A percentile compares a stretch with the other conserved stretches of the same genome.
These are phyloP conservation scores for Annulohypoxylon maeteangense DNA, from an alignment of 495 filamentous ascomycete species.

Conservation along the genomic window DNA sequence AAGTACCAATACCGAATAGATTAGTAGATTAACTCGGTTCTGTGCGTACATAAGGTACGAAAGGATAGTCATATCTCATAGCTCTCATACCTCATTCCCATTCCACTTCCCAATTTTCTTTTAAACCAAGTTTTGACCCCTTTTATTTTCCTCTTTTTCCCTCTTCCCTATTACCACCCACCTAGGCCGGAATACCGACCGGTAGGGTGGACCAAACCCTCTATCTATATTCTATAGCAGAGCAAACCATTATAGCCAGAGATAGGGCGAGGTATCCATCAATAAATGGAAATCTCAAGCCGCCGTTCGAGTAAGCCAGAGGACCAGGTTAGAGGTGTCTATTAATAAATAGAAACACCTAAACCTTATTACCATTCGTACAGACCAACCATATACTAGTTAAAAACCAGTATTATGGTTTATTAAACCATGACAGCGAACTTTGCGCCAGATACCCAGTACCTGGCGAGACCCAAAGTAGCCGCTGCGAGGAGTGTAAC, in stretches of 20 bases:
- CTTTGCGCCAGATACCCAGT: conserved; percentile 29
- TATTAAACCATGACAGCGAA: conserved; percentile 34
- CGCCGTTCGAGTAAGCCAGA: neutral
- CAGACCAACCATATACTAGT: conserved; percentile 5
- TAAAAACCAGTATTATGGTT: neutral
- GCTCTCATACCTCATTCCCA: conserved; percentile 8
- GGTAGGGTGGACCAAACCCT: neutral
- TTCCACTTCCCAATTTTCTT: conserved; percentile 7
- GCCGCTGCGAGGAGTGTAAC: conserved; percentile 45
- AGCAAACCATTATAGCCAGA: conserved; percentile 17
- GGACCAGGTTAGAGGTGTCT: neutral
- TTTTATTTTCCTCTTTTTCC: conserved; percentile 1
- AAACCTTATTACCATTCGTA: conserved; percentile 21
- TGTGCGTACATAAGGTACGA: conserved; percentile 3
- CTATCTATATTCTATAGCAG: conserved; percentile 24
- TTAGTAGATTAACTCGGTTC: conserved; percentile 9
- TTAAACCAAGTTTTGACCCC: conserved; percentile 9
- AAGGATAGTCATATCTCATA: conserved; percentile 30
- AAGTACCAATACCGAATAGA: neutral
- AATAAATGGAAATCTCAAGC: neutral
- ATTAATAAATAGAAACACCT: neutral
- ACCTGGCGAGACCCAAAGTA: conserved; percentile 29
- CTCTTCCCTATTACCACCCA: conserved; percentile 4
- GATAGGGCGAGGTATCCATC: neutral
- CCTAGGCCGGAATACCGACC: conserved; percentile 23